Base-by-base conservation (phyloP, 208 protist species). In the Acanthamoeba lenticulata region DNA sequence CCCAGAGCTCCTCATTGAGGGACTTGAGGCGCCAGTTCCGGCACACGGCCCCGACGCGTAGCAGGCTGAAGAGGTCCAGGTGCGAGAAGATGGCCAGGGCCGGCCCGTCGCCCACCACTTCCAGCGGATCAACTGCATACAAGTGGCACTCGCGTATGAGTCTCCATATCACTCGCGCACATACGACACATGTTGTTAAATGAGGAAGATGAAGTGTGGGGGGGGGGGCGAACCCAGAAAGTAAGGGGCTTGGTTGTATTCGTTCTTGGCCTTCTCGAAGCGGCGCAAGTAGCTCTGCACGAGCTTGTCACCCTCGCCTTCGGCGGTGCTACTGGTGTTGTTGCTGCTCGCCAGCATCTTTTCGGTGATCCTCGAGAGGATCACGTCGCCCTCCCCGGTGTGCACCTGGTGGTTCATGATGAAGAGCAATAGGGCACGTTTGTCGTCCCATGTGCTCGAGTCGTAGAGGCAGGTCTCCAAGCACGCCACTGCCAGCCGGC, bases 1-100 rank as follows among this genome's bases (percentile, higher is more conserved):
- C 29, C 85, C 85, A 91, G 11, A 91, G 55, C 38, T 62, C 85
- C 38, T 91, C 85, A n/a, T 62, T 91, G 19, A 91, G 85, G 13
- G 85, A 91, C 29, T 72, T 62, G 60, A 72, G 38, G 11, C 85
- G 85, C 85, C 85, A 91, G 55, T 62, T 74, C 60, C 47, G 67
- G 38, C 85, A 91, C 11, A 91, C 85, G 4, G 52, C 85, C 11
- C 85, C 85, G 21, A 72, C 85, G 24, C 85, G 85, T 21, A 91
- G 85, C 52, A 91, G 85, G 85, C 85, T 91, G 24, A 91, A 91
- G 24, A 74, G 45, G 40, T 91, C 85, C 34, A 91, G 47, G 42
- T 91, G 55, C 52, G 85, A 91, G 32, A 91, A 60, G 42, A 91
- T 91, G 55, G 72, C 55, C 9, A 91, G 85, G 9, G 38, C 44